Conservation (phyloP, 2,329 filamentous ascomycete species). For the Alternaria gansuensis region DNA sequence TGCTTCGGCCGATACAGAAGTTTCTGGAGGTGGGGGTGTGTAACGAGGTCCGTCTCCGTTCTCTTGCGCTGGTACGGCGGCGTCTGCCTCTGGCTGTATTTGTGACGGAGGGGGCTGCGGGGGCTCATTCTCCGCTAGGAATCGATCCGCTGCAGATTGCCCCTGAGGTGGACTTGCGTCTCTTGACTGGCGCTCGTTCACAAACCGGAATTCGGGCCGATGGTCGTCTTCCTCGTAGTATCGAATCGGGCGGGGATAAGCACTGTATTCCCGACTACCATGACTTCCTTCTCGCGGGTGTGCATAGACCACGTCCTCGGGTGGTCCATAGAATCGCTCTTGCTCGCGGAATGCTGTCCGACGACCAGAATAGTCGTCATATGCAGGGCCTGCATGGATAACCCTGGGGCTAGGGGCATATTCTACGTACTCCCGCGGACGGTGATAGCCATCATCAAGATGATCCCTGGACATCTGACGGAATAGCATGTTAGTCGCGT, state of each 20-base stretch:
- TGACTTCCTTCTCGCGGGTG: slow-evolving; percentile 42
- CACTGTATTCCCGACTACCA: slow-evolving; percentile 38
- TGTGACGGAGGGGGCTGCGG: slow-evolving; percentile 19
- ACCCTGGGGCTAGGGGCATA: slow-evolving; percentile 43
- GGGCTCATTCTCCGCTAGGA: slow-evolving; percentile 43
- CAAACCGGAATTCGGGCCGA: slow-evolving; percentile 36
- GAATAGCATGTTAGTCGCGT: slow-evolving; percentile 28
- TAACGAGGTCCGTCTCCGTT: slow-evolving; percentile 43
- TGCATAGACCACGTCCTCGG: slow-evolving; percentile 41
- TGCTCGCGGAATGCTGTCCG: slow-evolving; percentile 47
- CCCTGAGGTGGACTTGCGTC: slow-evolving; percentile 36
- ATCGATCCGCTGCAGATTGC: slow-evolving; percentile 48
- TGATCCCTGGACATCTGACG: slow-evolving; percentile 41
- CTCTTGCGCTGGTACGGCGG: slow-evolving; percentile 30
- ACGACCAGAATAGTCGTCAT: slow-evolving; percentile 44
- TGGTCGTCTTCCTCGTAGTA: slow-evolving; percentile 41
- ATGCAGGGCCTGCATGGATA: slow-evolving; percentile 38
- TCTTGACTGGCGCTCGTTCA: slow-evolving; percentile 32
- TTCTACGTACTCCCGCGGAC: slow-evolving; percentile 42
- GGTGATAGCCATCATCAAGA: slow-evolving; percentile 41
- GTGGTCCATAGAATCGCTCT: slow-evolving; percentile 42
- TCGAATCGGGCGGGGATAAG: slow-evolving; percentile 40
- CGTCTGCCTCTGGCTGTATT: slow-evolving; percentile 28
- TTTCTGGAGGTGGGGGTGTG: slow-evolving; percentile 40
- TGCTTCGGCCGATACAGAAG: slow-evolving; percentile 26